Base-by-base conservation (phyloP, 2,329 filamentous ascomycete species). In the Pseudonectria foliicola region DNA sequence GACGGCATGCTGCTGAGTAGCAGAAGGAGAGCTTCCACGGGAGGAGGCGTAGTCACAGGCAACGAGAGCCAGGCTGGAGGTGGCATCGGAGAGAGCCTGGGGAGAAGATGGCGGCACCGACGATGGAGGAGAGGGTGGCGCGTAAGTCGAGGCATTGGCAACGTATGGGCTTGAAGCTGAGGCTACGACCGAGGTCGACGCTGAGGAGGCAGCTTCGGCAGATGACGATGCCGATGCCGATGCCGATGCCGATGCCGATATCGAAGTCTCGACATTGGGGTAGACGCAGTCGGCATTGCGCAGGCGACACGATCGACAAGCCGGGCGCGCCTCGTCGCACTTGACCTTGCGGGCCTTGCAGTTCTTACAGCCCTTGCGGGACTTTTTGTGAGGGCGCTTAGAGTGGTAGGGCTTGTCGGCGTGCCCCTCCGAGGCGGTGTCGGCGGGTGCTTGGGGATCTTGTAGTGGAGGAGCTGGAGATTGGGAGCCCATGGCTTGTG, bases 311-410 rank as follows among this genome's bases (percentile, higher is more conserved):
- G 64, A 60, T 27, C 63, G 63, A 46, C 73, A 77, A 3, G 57
- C 48, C 1, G 73, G 73, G 18, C 61, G 64, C 5, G 46, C 59
- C 48, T 77, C 71, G 40, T 73, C 67, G 53, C 72, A 75, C 54
- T 73, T 75, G 35, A 73, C 68, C 53, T 71, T 74, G 35, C 73
- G 66, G 12, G 54, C 52, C 54, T 76, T 77, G 62, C 73, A 77
- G 47, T 68, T 71, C 41, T 57, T 59, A 46, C 73, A 77, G 6
- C 71, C 73, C 3, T 61, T 58, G 21, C 72, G 60, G 2, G 71
- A 73, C 53, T 77, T 77, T 44, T 61, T 70, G 51, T 77, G 73
- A 31, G 71, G 70, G 10, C 71, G 63, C 50, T 76, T 77, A 16
- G 57, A 36, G 40, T 62, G 57, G 33, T 59, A 63, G 3, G 56